A percentile compares a stretch with the other conserved stretches of the same genome.
Evolutionary conservation across 2,329 filamentous ascomycete genomes (phyloP).

Genomic region (Aquanectria penicillioides): DNA sequence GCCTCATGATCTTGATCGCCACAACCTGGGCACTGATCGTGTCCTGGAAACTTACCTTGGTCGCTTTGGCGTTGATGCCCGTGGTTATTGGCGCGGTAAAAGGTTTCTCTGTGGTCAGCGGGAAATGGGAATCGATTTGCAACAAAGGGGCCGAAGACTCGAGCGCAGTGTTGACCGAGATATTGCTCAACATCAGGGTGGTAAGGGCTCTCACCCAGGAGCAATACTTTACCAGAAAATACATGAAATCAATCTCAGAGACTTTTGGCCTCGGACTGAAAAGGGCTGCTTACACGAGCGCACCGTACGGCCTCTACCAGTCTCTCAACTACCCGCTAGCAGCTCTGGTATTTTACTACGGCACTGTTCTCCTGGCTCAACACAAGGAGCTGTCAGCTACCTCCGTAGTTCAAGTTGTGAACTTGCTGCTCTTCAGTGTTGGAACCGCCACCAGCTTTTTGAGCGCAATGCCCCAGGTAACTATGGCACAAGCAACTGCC

Average conservation of each 20-base stretch:
- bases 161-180: slow-evolving; percentile 72
- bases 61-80: slow-evolving; percentile 75
- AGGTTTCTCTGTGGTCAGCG: slow-evolving; percentile 71
- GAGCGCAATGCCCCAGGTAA: slow-evolving; percentile 82
- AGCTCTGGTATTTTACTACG: slow-evolving; percentile 87
- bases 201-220: slow-evolving; percentile 82
- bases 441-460: slow-evolving; percentile 77
- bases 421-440: slow-evolving; percentile 85
- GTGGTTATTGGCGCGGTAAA: slow-evolving; percentile 74
- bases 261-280: slow-evolving; percentile 71
- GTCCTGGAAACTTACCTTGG: slow-evolving; percentile 84
- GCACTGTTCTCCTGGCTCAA: slow-evolving; percentile 69
- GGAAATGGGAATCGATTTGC: slow-evolving; percentile 76
- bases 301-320: slow-evolving; percentile 82
- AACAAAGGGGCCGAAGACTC: slow-evolving; percentile 71
- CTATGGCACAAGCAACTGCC: slow-evolving; percentile 77
- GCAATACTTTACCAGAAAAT: slow-evolving; percentile 72
- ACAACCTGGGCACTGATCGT: slow-evolving; percentile 78
- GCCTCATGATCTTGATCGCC: slow-evolving; percentile 74
- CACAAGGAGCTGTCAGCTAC: slow-evolving; percentile 60
- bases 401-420: slow-evolving; percentile 77
- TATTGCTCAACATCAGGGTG: slow-evolving; percentile 81
- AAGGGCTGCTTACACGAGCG: slow-evolving; percentile 73
- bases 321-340: slow-evolving; percentile 76
- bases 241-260: slow-evolving; percentile 59